A percentile compares a stretch with the other conserved stretches of the same genome.
phyloP scores from a whole-genome alignment of 2,329 filamentous ascomycete species.

The Ophiostoma sp. region DNA sequence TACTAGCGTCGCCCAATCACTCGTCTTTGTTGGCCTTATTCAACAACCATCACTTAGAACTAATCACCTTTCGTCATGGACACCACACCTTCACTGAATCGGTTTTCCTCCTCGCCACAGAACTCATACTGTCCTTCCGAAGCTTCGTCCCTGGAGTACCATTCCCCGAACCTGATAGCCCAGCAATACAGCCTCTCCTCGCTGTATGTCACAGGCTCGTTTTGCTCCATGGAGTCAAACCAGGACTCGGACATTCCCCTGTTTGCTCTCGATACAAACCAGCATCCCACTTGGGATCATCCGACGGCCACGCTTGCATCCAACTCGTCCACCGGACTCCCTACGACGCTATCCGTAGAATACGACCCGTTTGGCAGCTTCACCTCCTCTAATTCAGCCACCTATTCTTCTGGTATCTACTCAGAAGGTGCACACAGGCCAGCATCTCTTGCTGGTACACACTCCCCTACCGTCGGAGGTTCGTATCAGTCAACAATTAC shows the following conservation, averaged over 20 bases:
- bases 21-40: neutral
- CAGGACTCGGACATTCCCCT: conserved; percentile 37
- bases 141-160: conserved; percentile 41
- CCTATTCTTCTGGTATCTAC: conserved; percentile 46
- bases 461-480: neutral
- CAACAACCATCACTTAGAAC: neutral
- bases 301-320: conserved; percentile 38
- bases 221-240: conserved; percentile 37
- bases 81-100: conserved; percentile 45
- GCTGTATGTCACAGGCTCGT: conserved; percentile 37
- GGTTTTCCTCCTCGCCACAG: conserved; percentile 41
- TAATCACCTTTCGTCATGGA: conserved; percentile 38
- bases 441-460: conserved; percentile 29
- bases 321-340: conserved; percentile 33
- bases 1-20: neutral
- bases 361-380: conserved; percentile 49
- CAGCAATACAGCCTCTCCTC: conserved; percentile 42
- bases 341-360: conserved; percentile 45
- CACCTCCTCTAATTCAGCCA: conserved; percentile 36
- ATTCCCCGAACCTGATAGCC: conserved; percentile 41
- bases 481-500: conserved; percentile 24
- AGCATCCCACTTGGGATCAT: conserved; percentile 40
- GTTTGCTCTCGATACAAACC: conserved; percentile 39
- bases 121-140: conserved; percentile 43
- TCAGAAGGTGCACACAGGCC: conserved; percentile 32